A percentile compares a stretch with the other conserved stretches of the same genome.
Evolutionary conservation across 2,329 filamentous ascomycete genomes (phyloP).

Genomic region (Alternaria brassicae): DNA sequence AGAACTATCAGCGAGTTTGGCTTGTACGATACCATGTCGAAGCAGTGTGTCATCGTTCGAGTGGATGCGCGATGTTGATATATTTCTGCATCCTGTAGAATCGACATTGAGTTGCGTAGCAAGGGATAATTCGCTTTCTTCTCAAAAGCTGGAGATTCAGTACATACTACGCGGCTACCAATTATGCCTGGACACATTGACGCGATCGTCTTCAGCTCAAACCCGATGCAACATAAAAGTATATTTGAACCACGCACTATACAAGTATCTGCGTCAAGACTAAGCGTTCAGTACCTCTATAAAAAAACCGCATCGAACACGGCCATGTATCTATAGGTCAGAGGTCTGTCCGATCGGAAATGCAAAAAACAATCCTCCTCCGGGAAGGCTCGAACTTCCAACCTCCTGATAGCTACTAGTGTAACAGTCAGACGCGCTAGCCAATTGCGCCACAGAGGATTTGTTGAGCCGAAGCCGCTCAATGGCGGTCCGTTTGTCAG

Average conservation of each 20-base stretch:
- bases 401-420: conserved; percentile 27
- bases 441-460: conserved; percentile 57
- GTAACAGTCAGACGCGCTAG: conserved; percentile 68
- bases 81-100: neutral
- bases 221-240: neutral
- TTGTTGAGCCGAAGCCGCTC: conserved; percentile 10
- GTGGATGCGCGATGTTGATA: conserved; percentile 42
- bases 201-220: neutral
- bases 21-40: conserved; percentile 47
- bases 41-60: conserved; percentile 41
- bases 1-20: conserved; percentile 47
- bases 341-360: too few relatives aligned
- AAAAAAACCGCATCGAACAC: too few relatives aligned
- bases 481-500: conserved; percentile 18
- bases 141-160: neutral
- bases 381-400: conserved; percentile 40
- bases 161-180: neutral
- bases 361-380: conserved; percentile 34
- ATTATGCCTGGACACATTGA: neutral
- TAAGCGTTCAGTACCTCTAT: neutral
- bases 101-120: neutral
- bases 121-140: neutral
- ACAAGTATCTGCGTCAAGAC: neutral
- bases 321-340: too few relatives aligned
- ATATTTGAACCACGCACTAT: neutral